phyloP scores from a whole-genome alignment of 176 grass and related monocot species.

The Carex littledalei region DNA sequence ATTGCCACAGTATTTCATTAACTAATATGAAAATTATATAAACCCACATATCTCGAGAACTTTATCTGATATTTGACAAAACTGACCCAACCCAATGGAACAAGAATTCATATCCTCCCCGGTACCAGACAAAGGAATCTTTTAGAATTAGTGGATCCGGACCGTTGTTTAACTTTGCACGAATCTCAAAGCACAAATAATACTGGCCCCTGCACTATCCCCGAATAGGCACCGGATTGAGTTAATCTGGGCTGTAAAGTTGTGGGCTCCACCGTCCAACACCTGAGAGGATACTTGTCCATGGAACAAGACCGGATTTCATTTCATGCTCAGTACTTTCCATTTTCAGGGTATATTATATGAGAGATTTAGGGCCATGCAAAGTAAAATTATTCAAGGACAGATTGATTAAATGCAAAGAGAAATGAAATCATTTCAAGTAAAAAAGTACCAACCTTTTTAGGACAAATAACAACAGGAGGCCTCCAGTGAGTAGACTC shows the following conservation, averaged over 20 bases:
- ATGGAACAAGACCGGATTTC: not conserved
- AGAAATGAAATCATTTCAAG: not conserved
- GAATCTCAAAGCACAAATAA: too few species aligned
- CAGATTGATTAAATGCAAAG: not conserved
- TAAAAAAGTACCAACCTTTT: conserved; percentile 49
- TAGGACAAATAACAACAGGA: conserved; percentile 70
- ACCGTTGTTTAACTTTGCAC: too few species aligned
- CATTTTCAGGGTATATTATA: not conserved
- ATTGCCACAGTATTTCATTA: not conserved
- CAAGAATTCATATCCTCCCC: not conserved
- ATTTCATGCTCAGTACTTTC: not conserved
- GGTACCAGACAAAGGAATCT: too few species aligned
- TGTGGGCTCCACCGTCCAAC: too few species aligned
- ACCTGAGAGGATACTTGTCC: too few species aligned
- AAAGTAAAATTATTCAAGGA: not conserved
- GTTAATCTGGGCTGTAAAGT: too few species aligned
- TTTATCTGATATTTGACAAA: not conserved
- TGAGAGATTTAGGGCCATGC: not conserved
- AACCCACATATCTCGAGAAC: not conserved
- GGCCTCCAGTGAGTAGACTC: conserved; percentile 43
- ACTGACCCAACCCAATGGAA: not conserved
- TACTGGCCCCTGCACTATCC: too few species aligned
- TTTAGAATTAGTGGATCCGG: too few species aligned
- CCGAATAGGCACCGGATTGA: too few species aligned
- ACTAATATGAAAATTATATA: not conserved